Conservation (phyloP, 2,329 filamentous ascomycete species). For the Exophiala sp. region DNA sequence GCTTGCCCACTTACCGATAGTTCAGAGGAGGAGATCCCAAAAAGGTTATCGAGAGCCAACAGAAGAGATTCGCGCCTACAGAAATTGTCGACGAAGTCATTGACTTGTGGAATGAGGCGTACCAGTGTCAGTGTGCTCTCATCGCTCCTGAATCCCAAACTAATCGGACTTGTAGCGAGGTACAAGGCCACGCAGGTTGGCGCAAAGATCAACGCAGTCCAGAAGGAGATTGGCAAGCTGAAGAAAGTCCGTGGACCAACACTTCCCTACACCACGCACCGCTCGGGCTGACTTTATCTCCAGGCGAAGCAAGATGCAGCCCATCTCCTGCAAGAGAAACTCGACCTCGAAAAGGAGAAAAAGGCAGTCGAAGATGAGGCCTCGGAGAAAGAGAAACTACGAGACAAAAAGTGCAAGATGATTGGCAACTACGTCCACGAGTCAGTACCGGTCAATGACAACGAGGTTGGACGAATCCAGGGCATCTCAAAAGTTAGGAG, state of each 20-base stretch:
- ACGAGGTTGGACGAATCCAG: constrained; percentile 54
- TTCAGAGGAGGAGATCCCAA: constrained; percentile 76
- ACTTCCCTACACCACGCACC: not conserved
- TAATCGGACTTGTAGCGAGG: constrained; percentile 47
- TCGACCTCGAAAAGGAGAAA: constrained; percentile 71
- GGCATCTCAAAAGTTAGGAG: not conserved
- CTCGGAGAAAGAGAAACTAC: constrained; percentile 63
- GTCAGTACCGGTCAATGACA: constrained; percentile 73
- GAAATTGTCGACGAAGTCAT: constrained; percentile 89
- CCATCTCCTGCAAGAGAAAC: constrained; percentile 72
- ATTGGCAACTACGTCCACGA: constrained; percentile 92
- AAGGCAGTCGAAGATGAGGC: constrained; percentile 70
- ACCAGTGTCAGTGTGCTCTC: constrained; percentile 10
- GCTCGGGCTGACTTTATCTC: no score
- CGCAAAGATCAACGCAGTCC: constrained; percentile 76
- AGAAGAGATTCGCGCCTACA: constrained; percentile 70
- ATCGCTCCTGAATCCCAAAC: constrained; percentile 2
- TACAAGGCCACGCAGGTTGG: constrained; percentile 75
- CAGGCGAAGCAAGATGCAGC: constrained; percentile 80
- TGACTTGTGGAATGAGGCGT: constrained; percentile 28
- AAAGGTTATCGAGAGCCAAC: constrained; percentile 85
- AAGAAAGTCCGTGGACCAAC: constrained; percentile 60
- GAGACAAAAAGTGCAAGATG: constrained; percentile 72
- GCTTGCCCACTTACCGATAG: constrained; percentile 4
- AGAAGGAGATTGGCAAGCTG: constrained; percentile 84